A percentile compares a stretch with the other conserved stretches of the same genome.
Conservation (phyloP, 345 rosid genomes). For the Linum trigynum region DNA sequence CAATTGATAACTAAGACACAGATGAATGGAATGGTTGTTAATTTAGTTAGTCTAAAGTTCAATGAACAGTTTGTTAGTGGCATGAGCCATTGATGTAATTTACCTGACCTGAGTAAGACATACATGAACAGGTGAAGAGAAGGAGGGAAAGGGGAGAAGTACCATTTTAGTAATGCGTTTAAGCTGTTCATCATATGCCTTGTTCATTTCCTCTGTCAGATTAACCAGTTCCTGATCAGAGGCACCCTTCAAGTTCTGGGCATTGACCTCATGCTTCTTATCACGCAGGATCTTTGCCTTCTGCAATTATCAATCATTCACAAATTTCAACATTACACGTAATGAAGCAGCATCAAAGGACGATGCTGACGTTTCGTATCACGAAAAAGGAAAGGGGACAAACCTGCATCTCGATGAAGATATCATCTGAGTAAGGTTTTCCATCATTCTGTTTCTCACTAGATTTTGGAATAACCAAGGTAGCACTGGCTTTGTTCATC, state of each 20-base stretch:
- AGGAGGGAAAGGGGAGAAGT: not conserved
- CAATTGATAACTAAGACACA: too few species aligned
- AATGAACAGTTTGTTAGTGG: too few species aligned
- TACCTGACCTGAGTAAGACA: not conserved
- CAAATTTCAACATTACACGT: not conserved
- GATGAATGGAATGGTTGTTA: too few species aligned
- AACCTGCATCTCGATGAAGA: constrained; percentile 62
- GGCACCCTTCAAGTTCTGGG: constrained; percentile 49
- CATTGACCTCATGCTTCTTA: constrained; percentile 52
- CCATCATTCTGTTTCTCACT: constrained; percentile 67
- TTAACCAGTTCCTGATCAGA: constrained; percentile 43
- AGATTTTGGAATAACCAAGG: too few species aligned
- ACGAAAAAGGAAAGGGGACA: too few species aligned
- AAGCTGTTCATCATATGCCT: constrained; percentile 54
- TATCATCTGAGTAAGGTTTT: constrained; percentile 63
- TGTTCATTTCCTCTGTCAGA: constrained; percentile 54
- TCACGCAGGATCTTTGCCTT: constrained; percentile 55
- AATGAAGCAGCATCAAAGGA: not conserved
- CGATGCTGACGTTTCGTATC: not conserved
- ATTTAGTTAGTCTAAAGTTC: too few species aligned
- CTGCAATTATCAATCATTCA: constrained; percentile 24
- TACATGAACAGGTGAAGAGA: not conserved
- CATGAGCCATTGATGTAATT: too few species aligned
- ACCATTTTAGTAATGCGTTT: constrained; percentile 62
- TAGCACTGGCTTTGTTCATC: too few species aligned